Evolutionary conservation across 2,329 filamentous ascomycete species (phyloP).

Genomic region (Ceratocystiopsis brevicomis): DNA sequence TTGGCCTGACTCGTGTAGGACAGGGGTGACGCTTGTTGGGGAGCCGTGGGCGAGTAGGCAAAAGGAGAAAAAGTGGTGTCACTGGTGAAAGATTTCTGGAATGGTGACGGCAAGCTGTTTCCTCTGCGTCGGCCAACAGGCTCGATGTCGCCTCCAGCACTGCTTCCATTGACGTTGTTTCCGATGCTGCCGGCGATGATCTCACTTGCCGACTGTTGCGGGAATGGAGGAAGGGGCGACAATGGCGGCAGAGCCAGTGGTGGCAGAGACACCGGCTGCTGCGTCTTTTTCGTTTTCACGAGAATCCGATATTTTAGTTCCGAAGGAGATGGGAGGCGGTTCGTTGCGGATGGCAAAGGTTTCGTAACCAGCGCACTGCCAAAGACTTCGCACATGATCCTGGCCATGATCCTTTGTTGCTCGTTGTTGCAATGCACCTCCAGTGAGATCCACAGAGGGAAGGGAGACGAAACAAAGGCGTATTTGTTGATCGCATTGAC

Average conservation of each 20-base stretch:
- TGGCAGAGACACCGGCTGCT: conserved; percentile 18
- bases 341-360: conserved; percentile 48
- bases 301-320: conserved; percentile 69
- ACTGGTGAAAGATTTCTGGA: conserved; percentile 39
- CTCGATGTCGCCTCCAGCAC: background rate
- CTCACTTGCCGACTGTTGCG: conserved; percentile 7
- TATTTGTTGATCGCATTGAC: conserved; percentile 89
- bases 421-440: conserved; percentile 78
- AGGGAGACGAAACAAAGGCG: conserved; percentile 72
- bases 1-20: conserved; percentile 28
- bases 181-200: conserved; percentile 8
- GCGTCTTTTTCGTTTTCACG: conserved; percentile 83
- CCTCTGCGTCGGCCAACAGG: conserved; percentile 31
- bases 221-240: background rate
- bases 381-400: conserved; percentile 73
- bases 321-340: conserved; percentile 64
- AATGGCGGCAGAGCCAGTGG: background rate
- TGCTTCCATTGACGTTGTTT: no score
- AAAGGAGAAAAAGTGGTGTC: conserved; percentile 20
- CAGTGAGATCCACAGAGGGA: conserved; percentile 82
- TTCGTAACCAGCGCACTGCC: conserved; percentile 60
- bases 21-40: background rate
- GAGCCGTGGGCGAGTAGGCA: conserved; percentile 6
- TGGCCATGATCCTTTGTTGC: conserved; percentile 77
- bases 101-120: conserved; percentile 63